Conservation (phyloP, 2,329 filamentous ascomycete genomes). For the Colletotrichum tropicale region DNA sequence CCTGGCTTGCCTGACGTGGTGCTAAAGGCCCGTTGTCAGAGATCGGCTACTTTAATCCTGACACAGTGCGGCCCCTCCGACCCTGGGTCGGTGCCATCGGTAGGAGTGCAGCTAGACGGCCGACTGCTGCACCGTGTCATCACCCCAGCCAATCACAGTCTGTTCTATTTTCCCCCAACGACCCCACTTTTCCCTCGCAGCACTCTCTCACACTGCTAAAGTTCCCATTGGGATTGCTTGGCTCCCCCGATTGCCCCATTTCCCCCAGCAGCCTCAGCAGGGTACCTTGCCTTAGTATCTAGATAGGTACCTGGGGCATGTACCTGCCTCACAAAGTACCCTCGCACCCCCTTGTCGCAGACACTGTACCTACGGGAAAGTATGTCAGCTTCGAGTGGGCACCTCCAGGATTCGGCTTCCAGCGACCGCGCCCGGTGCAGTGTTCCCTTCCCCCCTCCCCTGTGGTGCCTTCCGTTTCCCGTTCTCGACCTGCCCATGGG, state of each 20-base stretch:
- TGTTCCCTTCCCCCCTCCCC: not conserved
- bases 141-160: not conserved
- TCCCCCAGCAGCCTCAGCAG: not conserved
- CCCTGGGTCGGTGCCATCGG: not conserved
- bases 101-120: not conserved
- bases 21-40: not conserved
- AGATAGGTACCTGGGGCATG: not conserved
- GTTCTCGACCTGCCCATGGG: not conserved
- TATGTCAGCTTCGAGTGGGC: not conserved
- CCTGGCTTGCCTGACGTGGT: not conserved
- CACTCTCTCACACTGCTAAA: not conserved
- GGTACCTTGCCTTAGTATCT: not conserved
- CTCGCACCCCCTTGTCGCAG: not conserved
- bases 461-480: not conserved
- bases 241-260: not conserved
- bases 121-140: not conserved
- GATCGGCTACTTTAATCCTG: slow-evolving; percentile 6
- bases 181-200: not conserved
- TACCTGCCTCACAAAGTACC: not conserved
- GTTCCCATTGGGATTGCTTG: not conserved
- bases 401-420: not conserved
- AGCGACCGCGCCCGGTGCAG: not conserved
- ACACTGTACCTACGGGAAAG: slow-evolving; percentile 11
- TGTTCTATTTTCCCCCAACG: not conserved
- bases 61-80: slow-evolving; percentile 1